Percentiles rank a stretch among this genome's conserved stretches.
Evolutionary conservation across 768 basidiomycete species (phyloP).

Genomic region (Mycena vulgaris): DNA sequence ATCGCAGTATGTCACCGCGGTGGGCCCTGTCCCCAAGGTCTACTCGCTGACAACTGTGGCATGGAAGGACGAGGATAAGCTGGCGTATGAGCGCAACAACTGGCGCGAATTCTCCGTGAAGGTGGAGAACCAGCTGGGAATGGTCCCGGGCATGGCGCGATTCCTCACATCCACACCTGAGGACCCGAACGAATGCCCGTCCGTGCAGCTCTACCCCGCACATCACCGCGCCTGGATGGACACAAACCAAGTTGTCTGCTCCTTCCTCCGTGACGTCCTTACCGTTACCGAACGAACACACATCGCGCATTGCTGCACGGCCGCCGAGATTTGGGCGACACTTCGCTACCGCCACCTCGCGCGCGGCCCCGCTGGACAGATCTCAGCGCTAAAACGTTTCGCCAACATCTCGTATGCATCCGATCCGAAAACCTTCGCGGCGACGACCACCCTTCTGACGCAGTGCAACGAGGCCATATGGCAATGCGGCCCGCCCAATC

Average conservation of each 20-base stretch:
- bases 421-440: not conserved
- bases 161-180: not conserved
- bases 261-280: too few species aligned
- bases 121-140: not conserved
- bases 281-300: not conserved
- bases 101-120: not conserved
- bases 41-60: not conserved
- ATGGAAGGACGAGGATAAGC: not conserved
- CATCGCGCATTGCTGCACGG: not conserved
- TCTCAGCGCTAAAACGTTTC: not conserved
- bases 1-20: too few species aligned
- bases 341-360: not conserved
- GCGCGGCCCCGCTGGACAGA: not conserved
- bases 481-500: not conserved
- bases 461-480: not conserved
- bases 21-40: not conserved
- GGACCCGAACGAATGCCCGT: not conserved
- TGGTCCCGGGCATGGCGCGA: not conserved
- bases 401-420: not conserved
- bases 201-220: not conserved
- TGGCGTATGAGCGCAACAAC: not conserved
- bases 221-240: constrained; percentile 5
- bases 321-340: not conserved
- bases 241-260: not conserved
- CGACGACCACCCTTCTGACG: not conserved